These are phyloP conservation scores for Kuraishia capsulata DNA, from an alignment of 805 yeast genomes.

Conservation along the genomic window DNA sequence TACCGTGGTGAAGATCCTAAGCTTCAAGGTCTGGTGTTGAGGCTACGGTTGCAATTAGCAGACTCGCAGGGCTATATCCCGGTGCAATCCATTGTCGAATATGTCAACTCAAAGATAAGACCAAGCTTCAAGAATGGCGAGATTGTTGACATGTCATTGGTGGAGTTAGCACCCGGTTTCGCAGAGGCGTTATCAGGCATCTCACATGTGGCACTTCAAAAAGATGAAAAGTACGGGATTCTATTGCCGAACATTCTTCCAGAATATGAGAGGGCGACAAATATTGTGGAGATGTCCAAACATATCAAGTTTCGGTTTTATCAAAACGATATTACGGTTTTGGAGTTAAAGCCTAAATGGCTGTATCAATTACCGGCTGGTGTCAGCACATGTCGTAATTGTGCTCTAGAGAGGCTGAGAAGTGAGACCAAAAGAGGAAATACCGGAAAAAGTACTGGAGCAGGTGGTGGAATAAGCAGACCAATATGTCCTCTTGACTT, in stretches of 20 bases:
- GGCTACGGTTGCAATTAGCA: constrained; percentile 24
- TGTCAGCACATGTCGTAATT: constrained; percentile 33
- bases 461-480: too few relatives aligned
- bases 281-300: constrained; percentile 13
- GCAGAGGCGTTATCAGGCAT: background rate
- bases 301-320: constrained; percentile 10
- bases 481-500: too few relatives aligned
- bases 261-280: background rate
- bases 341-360: constrained; percentile 50
- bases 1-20: constrained; percentile 26
- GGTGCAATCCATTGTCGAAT: constrained; percentile 31
- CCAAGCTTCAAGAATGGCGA: constrained; percentile 32
- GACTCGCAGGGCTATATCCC: constrained; percentile 26
- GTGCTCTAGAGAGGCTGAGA: constrained; percentile 28
- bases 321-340: constrained; percentile 7
- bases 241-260: constrained; percentile 17
- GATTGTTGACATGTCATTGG: constrained; percentile 9
- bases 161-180: constrained; percentile 5
- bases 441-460: too few relatives aligned
- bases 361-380: constrained; percentile 24
- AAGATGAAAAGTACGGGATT: constrained; percentile 13
- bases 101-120: constrained; percentile 28
- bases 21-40: constrained; percentile 26
- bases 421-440: too few relatives aligned
- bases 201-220: constrained; percentile 4